phyloP scores from a whole-genome alignment of 768 basidiomycete species.

The Suillus decipiens region DNA sequence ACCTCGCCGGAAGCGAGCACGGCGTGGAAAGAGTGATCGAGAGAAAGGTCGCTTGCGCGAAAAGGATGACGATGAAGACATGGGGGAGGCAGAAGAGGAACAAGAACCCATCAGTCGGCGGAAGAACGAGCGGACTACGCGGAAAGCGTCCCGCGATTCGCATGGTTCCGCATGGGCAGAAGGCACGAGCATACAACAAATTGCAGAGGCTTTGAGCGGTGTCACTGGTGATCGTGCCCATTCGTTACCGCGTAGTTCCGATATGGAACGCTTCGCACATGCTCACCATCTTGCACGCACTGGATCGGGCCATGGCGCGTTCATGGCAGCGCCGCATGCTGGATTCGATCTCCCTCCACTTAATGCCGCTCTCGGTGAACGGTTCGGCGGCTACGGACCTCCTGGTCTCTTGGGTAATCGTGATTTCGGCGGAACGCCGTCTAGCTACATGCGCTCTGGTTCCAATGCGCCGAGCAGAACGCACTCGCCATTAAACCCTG shows the following conservation, averaged over 20 bases:
- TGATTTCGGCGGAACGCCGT: conserved; percentile 41
- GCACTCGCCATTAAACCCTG: conserved; percentile 67
- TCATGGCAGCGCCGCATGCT: conserved; percentile 39
- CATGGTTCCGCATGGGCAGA: conserved; percentile 34
- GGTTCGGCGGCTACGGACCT: conserved; percentile 40
- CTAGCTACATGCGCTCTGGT: conserved; percentile 64
- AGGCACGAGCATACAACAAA: conserved; percentile 37
- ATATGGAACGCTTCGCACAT: conserved; percentile 34
- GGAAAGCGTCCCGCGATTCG: conserved; percentile 38
- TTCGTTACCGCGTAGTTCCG: conserved; percentile 31
- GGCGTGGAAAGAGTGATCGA: conserved; percentile 40
- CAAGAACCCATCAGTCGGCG: conserved; percentile 21
- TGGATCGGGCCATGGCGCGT: conserved; percentile 36
- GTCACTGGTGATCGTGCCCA: conserved; percentile 33
- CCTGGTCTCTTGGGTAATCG: conserved; percentile 33
- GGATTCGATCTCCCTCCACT: conserved; percentile 69
- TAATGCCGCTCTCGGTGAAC: conserved; percentile 41
- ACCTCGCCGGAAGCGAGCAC: conserved; percentile 61
- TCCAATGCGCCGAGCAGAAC: conserved; percentile 71
- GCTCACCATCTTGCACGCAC: conserved; percentile 35
- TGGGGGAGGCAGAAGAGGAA: conserved; percentile 45
- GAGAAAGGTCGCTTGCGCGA: conserved; percentile 38
- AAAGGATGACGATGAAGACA: conserved; percentile 49
- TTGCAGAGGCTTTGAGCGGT: conserved; percentile 30
- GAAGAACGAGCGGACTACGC: conserved; percentile 35